phyloP scores from a whole-genome alignment of 768 basidiomycete species.

The Candolleomyces aberdarensis region DNA sequence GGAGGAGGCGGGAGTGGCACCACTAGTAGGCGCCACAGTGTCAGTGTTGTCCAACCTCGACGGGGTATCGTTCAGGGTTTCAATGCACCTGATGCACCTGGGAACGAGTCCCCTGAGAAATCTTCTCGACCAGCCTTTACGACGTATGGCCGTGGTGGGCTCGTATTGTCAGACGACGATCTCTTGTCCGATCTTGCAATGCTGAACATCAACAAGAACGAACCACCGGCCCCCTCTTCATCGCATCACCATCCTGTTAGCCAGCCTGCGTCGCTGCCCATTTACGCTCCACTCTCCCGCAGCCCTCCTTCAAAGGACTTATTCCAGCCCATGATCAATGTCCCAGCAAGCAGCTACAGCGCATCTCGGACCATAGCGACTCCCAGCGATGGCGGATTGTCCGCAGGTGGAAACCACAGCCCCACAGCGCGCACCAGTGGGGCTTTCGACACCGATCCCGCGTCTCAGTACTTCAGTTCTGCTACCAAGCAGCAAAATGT shows the following conservation, averaged over 20 bases:
- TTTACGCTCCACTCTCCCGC: constrained; percentile 66
- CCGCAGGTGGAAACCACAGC: constrained; percentile 22
- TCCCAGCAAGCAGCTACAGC: constrained; percentile 44
- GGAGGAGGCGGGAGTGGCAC: constrained; percentile 65
- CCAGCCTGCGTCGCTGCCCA: constrained; percentile 74
- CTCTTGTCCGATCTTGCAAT: constrained; percentile 67
- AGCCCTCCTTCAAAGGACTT: constrained; percentile 57
- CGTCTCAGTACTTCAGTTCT: constrained; percentile 34
- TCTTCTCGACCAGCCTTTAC: constrained; percentile 29
- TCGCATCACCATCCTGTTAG: constrained; percentile 54
- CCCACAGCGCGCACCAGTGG: constrained; percentile 7
- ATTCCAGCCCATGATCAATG: constrained; percentile 46
- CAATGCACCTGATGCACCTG: constrained; percentile 58
- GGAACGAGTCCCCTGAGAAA: constrained; percentile 36
- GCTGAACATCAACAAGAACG: constrained; percentile 52
- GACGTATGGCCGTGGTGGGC: constrained; percentile 48
- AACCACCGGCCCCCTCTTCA: constrained; percentile 34
- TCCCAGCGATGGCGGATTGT: constrained; percentile 48
- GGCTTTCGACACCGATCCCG: constrained; percentile 45
- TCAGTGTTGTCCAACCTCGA: constrained; percentile 77
- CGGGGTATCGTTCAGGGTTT: constrained; percentile 67
- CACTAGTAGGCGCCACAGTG: constrained; percentile 79
- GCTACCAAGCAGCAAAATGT: constrained; percentile 23
- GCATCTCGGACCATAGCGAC: constrained; percentile 54
- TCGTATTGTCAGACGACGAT: constrained; percentile 77